These are phyloP conservation scores for Hypomontagnella monticulosa DNA, from an alignment of 495 filamentous ascomycete species.

Conservation along the genomic window DNA sequence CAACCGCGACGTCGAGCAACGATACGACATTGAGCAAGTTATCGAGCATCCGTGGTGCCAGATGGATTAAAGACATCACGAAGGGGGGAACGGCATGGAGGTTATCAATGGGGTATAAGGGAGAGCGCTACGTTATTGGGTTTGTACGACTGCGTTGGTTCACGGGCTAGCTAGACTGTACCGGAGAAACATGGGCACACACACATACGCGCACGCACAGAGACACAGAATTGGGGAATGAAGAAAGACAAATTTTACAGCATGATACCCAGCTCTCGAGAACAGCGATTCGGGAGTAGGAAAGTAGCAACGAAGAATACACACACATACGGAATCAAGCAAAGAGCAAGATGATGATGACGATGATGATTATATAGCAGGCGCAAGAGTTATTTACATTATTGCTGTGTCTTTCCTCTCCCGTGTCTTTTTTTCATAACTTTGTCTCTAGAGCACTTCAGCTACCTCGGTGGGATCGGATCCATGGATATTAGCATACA, in stretches of 20 bases:
- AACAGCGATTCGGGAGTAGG: constrained; percentile 29
- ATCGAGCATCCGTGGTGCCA: constrained; percentile 84
- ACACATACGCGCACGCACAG: neutral
- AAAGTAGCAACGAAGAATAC: constrained; percentile 16
- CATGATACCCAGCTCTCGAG: constrained; percentile 39
- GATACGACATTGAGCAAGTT: constrained; percentile 84
- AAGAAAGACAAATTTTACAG: constrained; percentile 29
- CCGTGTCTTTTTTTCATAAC: neutral
- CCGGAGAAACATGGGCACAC: constrained; percentile 7
- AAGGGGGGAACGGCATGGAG: constrained; percentile 5
- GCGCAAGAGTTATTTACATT: neutral
- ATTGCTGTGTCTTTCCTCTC: constrained; percentile 1
- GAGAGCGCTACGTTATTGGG: constrained; percentile 7
- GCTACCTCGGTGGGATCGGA: constrained; percentile 16
- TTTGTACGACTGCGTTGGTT: constrained; percentile 22
- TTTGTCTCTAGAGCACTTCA: constrained; percentile 19
- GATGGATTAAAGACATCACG: constrained; percentile 42
- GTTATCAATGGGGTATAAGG: constrained; percentile 5
- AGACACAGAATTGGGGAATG: constrained; percentile 26
- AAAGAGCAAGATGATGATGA: neutral
- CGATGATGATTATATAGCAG: neutral
- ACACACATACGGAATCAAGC: constrained; percentile 22
- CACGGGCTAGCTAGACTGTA: constrained; percentile 30
- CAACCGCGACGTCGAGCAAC: constrained; percentile 82
- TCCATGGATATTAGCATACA: constrained; percentile 19